phyloP scores from a whole-genome alignment of 345 rosid species.

The Acer campestre region DNA sequence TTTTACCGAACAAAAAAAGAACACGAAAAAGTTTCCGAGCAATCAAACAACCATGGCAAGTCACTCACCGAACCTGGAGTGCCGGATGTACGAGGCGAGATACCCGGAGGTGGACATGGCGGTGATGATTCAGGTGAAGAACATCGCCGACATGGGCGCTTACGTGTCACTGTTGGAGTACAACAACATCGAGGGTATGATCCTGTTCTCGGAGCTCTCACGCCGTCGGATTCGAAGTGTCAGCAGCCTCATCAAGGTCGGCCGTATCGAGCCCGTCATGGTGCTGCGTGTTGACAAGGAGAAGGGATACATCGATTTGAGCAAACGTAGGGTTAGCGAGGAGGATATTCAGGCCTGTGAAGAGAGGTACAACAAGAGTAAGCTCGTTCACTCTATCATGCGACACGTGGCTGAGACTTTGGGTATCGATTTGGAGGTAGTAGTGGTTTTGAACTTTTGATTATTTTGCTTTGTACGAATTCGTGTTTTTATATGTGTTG shows the following conservation, averaged over 20 bases:
- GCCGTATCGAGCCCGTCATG: constrained; percentile 98
- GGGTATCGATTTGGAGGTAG: constrained; percentile 86
- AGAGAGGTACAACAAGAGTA: constrained; percentile 98
- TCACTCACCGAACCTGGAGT: constrained; percentile 77
- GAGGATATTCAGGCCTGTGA: constrained; percentile 95
- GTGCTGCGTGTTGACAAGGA: constrained; percentile 97
- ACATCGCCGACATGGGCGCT: constrained; percentile 97
- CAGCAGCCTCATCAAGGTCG: constrained; percentile 91
- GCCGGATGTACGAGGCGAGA: constrained; percentile 92
- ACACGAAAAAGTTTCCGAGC: not conserved
- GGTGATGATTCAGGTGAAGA: constrained; percentile 98
- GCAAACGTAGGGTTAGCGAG: constrained; percentile 91
- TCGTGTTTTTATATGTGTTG: not conserved
- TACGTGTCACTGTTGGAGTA: constrained; percentile 92
- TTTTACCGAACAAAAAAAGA: constrained; percentile 12
- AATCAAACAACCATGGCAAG: constrained; percentile 48
- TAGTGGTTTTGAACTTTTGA: not conserved
- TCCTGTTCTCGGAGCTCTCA: constrained; percentile 97
- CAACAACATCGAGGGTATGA: constrained; percentile 98
- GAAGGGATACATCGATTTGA: constrained; percentile 93
- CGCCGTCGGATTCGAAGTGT: constrained; percentile 98
- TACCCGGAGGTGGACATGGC: constrained; percentile 99
- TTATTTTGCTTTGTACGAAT: no score
- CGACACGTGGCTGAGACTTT: constrained; percentile 96
- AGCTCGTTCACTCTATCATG: constrained; percentile 98